Percentiles rank a stretch among this genome's conserved stretches.
Evolutionary conservation across 2,329 filamentous ascomycete species (phyloP).

Genomic region (Colletotrichum plurivorum): DNA sequence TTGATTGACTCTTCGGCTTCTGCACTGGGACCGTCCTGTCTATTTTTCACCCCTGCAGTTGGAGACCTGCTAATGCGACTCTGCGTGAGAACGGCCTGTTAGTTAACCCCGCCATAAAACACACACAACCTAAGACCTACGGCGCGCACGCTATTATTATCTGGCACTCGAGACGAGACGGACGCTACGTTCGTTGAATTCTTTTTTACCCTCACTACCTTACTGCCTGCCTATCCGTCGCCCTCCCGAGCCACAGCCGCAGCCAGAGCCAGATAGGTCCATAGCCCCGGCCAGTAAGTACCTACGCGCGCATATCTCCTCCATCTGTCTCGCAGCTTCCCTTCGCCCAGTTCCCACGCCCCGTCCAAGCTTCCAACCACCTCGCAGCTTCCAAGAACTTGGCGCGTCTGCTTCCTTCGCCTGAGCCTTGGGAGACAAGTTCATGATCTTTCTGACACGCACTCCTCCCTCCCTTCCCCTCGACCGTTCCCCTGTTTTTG

Average conservation of each 20-base stretch:
- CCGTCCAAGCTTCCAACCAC: slow-evolving; percentile 31
- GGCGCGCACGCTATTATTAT: slow-evolving; percentile 35
- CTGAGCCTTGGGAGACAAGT: slow-evolving; percentile 14
- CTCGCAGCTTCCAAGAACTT: slow-evolving; percentile 36
- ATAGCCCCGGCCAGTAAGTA: slow-evolving; percentile 16
- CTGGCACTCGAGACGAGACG: background rate
- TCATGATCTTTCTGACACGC: slow-evolving; percentile 28
- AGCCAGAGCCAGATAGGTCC: background rate
- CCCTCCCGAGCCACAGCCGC: background rate
- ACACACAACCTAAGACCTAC: background rate
- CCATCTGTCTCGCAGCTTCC: slow-evolving; percentile 38
- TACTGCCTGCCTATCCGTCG: slow-evolving; percentile 7
- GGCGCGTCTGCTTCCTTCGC: slow-evolving; percentile 17
- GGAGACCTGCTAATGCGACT: too few species aligned
- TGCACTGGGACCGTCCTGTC: slow-evolving; percentile 6
- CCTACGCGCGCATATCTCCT: too few species aligned
- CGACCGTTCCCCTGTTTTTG: slow-evolving; percentile 11
- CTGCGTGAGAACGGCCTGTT: too few species aligned
- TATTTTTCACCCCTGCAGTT: background rate
- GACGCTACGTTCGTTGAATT: background rate
- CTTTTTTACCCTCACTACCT: background rate
- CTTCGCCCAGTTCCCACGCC: slow-evolving; percentile 10
- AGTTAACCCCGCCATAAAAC: slow-evolving; percentile 31
- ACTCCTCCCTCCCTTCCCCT: slow-evolving; percentile 18
- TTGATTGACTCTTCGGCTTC: background rate